Conservation (phyloP, 1,284 basidiomycete genomes). For the Spongispora temasekensis region DNA sequence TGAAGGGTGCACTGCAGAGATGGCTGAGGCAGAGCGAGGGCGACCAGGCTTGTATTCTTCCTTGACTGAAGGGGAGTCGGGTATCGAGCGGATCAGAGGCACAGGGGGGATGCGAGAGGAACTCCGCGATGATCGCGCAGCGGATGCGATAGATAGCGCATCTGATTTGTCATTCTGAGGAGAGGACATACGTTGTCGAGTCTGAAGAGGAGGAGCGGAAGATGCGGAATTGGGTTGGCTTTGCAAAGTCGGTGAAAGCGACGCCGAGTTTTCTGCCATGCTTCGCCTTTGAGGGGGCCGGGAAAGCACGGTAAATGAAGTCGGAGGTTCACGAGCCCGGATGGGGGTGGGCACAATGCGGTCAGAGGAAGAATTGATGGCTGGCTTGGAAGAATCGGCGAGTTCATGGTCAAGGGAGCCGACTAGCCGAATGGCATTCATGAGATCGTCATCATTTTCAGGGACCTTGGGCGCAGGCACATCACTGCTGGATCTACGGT, state of each 20-base stretch:
- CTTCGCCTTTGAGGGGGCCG: conserved; percentile 48
- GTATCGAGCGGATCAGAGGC: conserved; percentile 36
- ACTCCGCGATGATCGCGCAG: conserved; percentile 21
- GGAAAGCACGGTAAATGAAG: conserved; percentile 69
- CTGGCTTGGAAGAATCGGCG: not conserved
- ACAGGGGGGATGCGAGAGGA: conserved; percentile 31
- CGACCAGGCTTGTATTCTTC: conserved; percentile 20
- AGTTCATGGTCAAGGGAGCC: conserved; percentile 25
- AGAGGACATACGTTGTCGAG: conserved; percentile 17
- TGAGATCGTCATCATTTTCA: conserved; percentile 33
- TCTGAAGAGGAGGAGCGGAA: conserved; percentile 8
- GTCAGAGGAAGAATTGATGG: conserved; percentile 13
- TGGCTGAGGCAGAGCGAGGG: conserved; percentile 17
- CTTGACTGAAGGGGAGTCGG: conserved; percentile 36
- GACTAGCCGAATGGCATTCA: conserved; percentile 35
- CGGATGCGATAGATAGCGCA: conserved; percentile 24
- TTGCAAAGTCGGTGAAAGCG: conserved; percentile 14
- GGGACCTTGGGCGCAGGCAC: conserved; percentile 10
- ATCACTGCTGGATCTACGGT: conserved; percentile 23
- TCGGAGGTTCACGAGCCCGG: conserved; percentile 57
- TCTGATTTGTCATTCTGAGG: conserved; percentile 30
- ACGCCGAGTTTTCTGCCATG: conserved; percentile 13
- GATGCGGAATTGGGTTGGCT: not conserved
- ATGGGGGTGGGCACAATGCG: conserved; percentile 66
- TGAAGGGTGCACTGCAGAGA: conserved; percentile 10